phyloP scores from a whole-genome alignment of 495 filamentous ascomycete species.

The Podospora tetraspora region DNA sequence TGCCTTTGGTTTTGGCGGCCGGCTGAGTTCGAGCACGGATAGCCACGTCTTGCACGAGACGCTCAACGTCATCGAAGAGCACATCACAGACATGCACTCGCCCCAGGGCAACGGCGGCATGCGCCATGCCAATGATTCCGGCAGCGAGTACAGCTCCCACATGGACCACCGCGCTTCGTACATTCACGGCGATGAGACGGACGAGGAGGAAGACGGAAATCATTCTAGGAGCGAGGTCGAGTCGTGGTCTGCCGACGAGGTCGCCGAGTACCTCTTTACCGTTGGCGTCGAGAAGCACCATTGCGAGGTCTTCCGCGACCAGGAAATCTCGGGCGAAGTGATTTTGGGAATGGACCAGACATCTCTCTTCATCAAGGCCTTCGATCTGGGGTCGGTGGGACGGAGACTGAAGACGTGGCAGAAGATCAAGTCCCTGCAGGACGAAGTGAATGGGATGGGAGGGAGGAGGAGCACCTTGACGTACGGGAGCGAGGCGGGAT shows the following conservation, averaged over 20 bases:
- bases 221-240: constrained; percentile 62
- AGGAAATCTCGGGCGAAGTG: constrained; percentile 93
- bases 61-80: constrained; percentile 94
- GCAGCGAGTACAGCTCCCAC: constrained; percentile 82
- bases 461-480: constrained; percentile 45
- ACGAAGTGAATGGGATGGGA: constrained; percentile 57
- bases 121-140: constrained; percentile 69
- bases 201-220: constrained; percentile 56
- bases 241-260: constrained; percentile 68
- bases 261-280: constrained; percentile 79
- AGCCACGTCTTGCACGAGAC: constrained; percentile 96
- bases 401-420: constrained; percentile 90
- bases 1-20: constrained; percentile 20
- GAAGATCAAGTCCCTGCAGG: constrained; percentile 81
- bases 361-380: constrained; percentile 87
- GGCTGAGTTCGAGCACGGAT: constrained; percentile 40
- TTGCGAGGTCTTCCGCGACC: constrained; percentile 89
- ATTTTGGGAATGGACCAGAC: constrained; percentile 91
- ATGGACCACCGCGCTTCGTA: constrained; percentile 75
- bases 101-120: constrained; percentile 48
- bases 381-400: constrained; percentile 88
- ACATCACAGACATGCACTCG: constrained; percentile 88
- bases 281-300: constrained; percentile 75
- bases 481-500: constrained; percentile 51
- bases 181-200: constrained; percentile 82